phyloP scores from a whole-genome alignment of 2,329 filamentous ascomycete genomes.

The Stemphylium lycopersici region DNA sequence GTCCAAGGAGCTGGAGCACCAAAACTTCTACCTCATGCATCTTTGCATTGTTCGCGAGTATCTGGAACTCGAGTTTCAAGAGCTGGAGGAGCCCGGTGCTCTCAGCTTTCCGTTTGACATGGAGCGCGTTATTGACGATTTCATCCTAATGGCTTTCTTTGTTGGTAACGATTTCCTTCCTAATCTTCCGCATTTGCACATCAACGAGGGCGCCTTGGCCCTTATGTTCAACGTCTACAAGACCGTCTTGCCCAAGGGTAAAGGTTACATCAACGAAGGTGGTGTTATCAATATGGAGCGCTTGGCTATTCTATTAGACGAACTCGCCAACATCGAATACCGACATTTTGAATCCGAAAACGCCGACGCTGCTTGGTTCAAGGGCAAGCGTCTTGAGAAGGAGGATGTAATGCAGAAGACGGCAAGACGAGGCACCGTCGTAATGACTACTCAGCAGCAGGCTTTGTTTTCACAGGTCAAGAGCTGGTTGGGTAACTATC shows the following conservation, averaged over 20 bases:
- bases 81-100: constrained; percentile 75
- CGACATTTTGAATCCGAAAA: constrained; percentile 93
- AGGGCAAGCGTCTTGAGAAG: constrained; percentile 78
- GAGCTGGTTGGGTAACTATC: constrained; percentile 76
- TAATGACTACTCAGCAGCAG: constrained; percentile 80
- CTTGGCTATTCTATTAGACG: constrained; percentile 76
- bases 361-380: constrained; percentile 89
- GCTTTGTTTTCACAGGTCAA: constrained; percentile 82
- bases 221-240: constrained; percentile 99
- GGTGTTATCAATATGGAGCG: constrained; percentile 89
- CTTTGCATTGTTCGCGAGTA: constrained; percentile 98
- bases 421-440: constrained; percentile 66
- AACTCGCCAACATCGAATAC: constrained; percentile 86
- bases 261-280: constrained; percentile 95
- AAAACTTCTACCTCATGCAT: constrained; percentile 98
- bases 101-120: constrained; percentile 85
- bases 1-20: constrained; percentile 95
- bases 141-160: constrained; percentile 99
- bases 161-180: constrained; percentile 99
- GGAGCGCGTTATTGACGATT: constrained; percentile 97
- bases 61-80: constrained; percentile 94
- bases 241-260: constrained; percentile 80
- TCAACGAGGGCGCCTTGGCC: constrained; percentile 95
- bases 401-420: constrained; percentile 68
- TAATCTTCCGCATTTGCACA: constrained; percentile 93